Conservation (phyloP, 2,329 filamentous ascomycete species). For the Penicillium sp. region DNA sequence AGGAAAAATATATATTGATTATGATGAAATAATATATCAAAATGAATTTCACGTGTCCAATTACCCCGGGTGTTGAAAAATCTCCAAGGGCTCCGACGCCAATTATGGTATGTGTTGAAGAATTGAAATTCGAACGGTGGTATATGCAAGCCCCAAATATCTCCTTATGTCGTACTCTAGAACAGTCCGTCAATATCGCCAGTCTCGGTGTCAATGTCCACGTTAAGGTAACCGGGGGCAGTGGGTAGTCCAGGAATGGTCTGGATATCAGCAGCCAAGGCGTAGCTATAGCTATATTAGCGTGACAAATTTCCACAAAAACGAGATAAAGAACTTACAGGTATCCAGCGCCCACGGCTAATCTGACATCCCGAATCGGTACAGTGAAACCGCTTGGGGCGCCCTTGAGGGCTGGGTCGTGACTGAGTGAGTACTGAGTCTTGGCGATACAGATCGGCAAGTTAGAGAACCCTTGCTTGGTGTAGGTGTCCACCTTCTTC, state of each 20-base stretch:
- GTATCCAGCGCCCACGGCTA: constrained; percentile 93
- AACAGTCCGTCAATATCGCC: constrained; percentile 87
- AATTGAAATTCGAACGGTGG: constrained; percentile 2
- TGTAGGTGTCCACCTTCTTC: constrained; percentile 95
- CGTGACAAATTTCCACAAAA: constrained; percentile 35
- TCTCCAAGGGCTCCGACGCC: constrained; percentile 18
- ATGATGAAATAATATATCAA: not conserved
- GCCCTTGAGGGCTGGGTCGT: constrained; percentile 90
- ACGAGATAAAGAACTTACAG: constrained; percentile 56
- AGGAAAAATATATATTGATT: not conserved
- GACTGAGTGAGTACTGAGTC: constrained; percentile 95
- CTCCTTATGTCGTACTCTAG: constrained; percentile 50
- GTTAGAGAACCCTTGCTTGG: constrained; percentile 84
- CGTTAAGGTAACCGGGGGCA: constrained; percentile 91
- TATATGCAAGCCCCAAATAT: constrained; percentile 21
- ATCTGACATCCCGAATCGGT: constrained; percentile 87
- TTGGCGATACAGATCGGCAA: constrained; percentile 96
- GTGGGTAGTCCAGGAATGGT: constrained; percentile 95
- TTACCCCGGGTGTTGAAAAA: constrained; percentile 14
- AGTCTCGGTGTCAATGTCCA: constrained; percentile 78
- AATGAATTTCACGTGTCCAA: constrained; percentile 2
- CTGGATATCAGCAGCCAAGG: constrained; percentile 94
- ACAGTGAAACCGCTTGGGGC: constrained; percentile 92
- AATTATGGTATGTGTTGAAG: constrained; percentile 29
- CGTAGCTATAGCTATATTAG: constrained; percentile 59